phyloP scores from a whole-genome alignment of 345 rosid species.

The Syzygium grande region DNA sequence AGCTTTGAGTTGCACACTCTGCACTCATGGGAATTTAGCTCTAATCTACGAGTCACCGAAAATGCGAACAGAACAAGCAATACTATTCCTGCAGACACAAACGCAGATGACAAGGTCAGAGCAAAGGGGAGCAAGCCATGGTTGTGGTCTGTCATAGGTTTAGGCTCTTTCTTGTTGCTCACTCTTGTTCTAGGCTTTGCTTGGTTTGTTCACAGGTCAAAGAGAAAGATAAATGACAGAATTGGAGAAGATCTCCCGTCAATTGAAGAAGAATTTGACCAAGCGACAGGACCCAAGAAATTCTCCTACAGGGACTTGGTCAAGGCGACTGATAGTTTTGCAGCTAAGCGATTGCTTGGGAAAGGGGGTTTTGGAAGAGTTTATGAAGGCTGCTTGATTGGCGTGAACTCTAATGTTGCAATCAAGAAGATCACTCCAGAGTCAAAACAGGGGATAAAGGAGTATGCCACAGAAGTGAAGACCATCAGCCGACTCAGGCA shows the following conservation, averaged over 20 bases:
- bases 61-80: not conserved
- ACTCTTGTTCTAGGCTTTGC: not conserved
- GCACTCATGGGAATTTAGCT: constrained; percentile 8
- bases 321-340: not conserved
- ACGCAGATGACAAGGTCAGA: not conserved
- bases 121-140: not conserved
- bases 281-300: not conserved
- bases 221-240: not conserved
- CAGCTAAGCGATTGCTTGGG: not conserved
- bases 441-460: not conserved
- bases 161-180: not conserved
- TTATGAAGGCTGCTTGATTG: not conserved
- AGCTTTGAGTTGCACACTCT: not conserved
- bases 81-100: not conserved
- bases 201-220: not conserved
- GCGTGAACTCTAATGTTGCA: not conserved
- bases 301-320: not conserved
- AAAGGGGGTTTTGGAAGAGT: not conserved
- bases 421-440: not conserved
- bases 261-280: not conserved
- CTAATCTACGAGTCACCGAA: not conserved
- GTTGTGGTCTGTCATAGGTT: not conserved
- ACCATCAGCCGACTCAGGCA: not conserved
- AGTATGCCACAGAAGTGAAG: not conserved
- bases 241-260: not conserved